These are phyloP conservation scores for Bacterosira constricta DNA, from an alignment of 108 stramenopile genomes.

Conservation along the genomic window DNA sequence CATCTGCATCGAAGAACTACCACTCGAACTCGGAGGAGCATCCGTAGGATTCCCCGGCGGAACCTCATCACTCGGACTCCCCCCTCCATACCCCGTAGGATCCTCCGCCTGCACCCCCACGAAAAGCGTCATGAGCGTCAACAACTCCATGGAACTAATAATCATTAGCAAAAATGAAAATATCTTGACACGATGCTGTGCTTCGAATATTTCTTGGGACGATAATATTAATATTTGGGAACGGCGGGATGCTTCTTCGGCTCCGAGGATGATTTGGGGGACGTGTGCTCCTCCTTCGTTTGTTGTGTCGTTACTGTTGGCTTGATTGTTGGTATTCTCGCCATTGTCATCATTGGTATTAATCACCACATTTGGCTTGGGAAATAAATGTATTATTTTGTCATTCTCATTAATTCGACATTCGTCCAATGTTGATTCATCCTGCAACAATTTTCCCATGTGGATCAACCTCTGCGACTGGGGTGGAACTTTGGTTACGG, in stretches of 20 bases:
- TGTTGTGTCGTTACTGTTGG: slow-evolving; percentile 8
- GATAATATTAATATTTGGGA: slow-evolving; percentile 79
- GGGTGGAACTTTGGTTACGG: slow-evolving; percentile 70
- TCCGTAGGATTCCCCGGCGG: slow-evolving; percentile 56
- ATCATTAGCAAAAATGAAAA: slow-evolving; percentile 77
- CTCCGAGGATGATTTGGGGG: slow-evolving; percentile 72
- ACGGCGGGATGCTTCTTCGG: slow-evolving; percentile 75
- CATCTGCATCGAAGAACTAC: slow-evolving; percentile 11
- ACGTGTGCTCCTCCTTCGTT: slow-evolving; percentile 65
- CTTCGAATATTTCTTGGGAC: slow-evolving; percentile 71
- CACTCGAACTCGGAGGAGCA: background rate
- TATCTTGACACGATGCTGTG: slow-evolving; percentile 80
- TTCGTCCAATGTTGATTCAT: slow-evolving; percentile 52
- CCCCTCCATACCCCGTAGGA: slow-evolving; percentile 8
- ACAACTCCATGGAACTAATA: slow-evolving; percentile 72
- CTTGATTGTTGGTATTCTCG: background rate
- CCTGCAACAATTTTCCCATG: slow-evolving; percentile 68
- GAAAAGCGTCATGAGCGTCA: slow-evolving; percentile 64
- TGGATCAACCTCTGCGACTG: slow-evolving; percentile 73
- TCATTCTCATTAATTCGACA: slow-evolving; percentile 52
- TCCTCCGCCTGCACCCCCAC: slow-evolving; percentile 57
- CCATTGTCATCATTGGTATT: background rate
- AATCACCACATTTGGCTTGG: slow-evolving; percentile 81
- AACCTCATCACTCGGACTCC: slow-evolving; percentile 2
- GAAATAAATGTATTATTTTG: slow-evolving; percentile 80